Percentiles rank a stretch among this genome's conserved stretches.
phyloP scores from a whole-genome alignment of 345 rosid genomes.

The Lenwebbia sp. region DNA sequence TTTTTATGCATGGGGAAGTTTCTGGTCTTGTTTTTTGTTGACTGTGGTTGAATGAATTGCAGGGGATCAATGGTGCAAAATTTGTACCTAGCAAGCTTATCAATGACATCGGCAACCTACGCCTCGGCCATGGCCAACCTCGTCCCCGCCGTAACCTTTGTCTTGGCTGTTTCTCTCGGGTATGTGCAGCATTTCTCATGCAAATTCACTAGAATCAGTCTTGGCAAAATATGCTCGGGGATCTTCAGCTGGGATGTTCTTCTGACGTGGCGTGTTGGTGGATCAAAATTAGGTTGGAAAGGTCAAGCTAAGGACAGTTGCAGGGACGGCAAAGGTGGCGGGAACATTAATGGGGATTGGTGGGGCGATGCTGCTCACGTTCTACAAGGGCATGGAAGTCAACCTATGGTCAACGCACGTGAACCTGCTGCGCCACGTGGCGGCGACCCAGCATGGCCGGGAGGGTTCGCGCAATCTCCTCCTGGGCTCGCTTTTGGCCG shows the following conservation, averaged over 20 bases:
- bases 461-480: background rate
- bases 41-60: background rate
- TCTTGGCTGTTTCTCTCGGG: background rate
- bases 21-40: background rate
- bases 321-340: slow-evolving; percentile 52
- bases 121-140: slow-evolving; percentile 4
- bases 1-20: background rate
- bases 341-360: slow-evolving; percentile 66
- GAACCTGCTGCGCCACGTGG: background rate
- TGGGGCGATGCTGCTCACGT: slow-evolving; percentile 95
- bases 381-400: slow-evolving; percentile 45
- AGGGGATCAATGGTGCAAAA: slow-evolving; percentile 1
- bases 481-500: slow-evolving; percentile 11
- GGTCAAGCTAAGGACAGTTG: slow-evolving; percentile 36
- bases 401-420: background rate
- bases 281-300: slow-evolving; percentile 43
- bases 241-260: background rate
- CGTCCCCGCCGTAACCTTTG: background rate
- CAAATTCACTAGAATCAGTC: background rate
- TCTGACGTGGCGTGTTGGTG: background rate
- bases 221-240: background rate
- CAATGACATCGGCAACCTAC: background rate
- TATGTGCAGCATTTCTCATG: background rate
- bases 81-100: slow-evolving; percentile 1
- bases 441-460: background rate